Percentiles rank a stretch among this genome's conserved stretches.
These are phyloP conservation scores for Helichrysum umbraculigerum DNA, from an alignment of 129 eudicot species.

Conservation along the genomic window DNA sequence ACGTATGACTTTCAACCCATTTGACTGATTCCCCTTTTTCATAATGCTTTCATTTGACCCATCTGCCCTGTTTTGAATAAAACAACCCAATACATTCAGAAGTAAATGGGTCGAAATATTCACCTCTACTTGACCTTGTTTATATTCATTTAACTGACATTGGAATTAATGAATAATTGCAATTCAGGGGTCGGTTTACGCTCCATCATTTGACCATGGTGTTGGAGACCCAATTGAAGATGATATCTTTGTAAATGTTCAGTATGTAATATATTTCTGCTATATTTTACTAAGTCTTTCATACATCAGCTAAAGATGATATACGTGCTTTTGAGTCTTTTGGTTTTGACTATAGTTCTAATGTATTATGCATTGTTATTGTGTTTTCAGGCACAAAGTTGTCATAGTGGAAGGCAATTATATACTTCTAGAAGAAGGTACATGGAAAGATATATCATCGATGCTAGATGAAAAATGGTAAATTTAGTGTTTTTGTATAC, in stretches of 20 bases:
- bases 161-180: constrained; percentile 16
- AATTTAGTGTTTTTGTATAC: constrained; percentile 4
- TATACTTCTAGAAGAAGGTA: constrained; percentile 73
- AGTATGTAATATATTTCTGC: constrained; percentile 50
- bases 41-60: not conserved
- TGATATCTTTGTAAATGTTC: constrained; percentile 73
- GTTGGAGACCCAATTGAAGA: constrained; percentile 97
- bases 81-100: constrained; percentile 3
- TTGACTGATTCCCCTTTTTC: not conserved
- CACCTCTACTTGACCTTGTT: constrained; percentile 4
- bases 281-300: constrained; percentile 10
- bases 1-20: not conserved
- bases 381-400: constrained; percentile 81
- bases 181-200: constrained; percentile 83
- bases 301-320: constrained; percentile 8
- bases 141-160: not conserved
- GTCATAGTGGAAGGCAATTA: constrained; percentile 96
- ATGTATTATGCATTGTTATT: not conserved
- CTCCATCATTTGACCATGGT: constrained; percentile 96
- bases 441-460: constrained; percentile 78
- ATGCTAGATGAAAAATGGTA: constrained; percentile 92
- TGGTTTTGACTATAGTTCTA: constrained; percentile 9
- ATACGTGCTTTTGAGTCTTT: not conserved
- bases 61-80: not conserved
- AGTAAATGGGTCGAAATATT: not conserved